Conservation (phyloP, 176 grass and related monocot species). For the Raddia distichophylla region DNA sequence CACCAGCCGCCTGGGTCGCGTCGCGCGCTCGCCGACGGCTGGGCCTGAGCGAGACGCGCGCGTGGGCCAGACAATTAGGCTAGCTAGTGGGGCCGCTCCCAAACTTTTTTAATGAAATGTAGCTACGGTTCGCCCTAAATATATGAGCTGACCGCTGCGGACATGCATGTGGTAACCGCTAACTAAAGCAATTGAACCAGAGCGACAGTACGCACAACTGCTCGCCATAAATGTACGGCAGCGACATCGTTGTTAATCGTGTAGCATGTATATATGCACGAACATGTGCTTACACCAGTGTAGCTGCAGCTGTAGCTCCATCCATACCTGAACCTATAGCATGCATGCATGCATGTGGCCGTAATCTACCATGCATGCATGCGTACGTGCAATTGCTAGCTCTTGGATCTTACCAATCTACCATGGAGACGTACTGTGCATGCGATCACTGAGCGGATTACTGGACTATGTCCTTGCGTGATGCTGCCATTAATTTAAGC, state of each 20-base stretch:
- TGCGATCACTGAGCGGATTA: neutral
- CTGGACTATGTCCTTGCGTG: neutral
- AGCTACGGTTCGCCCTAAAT: too few species aligned
- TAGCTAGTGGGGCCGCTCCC: too few species aligned
- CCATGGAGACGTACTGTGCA: neutral
- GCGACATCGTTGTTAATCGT: slow-evolving; percentile 34
- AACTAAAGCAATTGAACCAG: slow-evolving; percentile 26
- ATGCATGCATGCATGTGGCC: neutral
- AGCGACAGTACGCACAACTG: slow-evolving; percentile 28
- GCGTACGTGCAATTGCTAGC: neutral
- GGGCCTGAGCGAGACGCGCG: too few species aligned
- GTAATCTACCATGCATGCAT: neutral
- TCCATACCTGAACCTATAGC: neutral
- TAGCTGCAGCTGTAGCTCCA: neutral
- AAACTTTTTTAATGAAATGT: too few species aligned
- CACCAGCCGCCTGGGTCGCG: too few species aligned
- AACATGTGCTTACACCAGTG: neutral
- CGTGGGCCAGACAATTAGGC: too few species aligned
- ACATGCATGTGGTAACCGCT: slow-evolving; percentile 9
- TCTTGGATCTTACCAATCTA: neutral
- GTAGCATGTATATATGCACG: neutral
- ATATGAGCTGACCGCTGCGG: neutral
- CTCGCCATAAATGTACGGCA: slow-evolving; percentile 25
- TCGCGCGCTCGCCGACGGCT: too few species aligned
- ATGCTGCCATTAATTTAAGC: neutral